These are phyloP conservation scores for Diaporthe australafricana DNA, from an alignment of 2,329 filamentous ascomycete species.

Conservation along the genomic window DNA sequence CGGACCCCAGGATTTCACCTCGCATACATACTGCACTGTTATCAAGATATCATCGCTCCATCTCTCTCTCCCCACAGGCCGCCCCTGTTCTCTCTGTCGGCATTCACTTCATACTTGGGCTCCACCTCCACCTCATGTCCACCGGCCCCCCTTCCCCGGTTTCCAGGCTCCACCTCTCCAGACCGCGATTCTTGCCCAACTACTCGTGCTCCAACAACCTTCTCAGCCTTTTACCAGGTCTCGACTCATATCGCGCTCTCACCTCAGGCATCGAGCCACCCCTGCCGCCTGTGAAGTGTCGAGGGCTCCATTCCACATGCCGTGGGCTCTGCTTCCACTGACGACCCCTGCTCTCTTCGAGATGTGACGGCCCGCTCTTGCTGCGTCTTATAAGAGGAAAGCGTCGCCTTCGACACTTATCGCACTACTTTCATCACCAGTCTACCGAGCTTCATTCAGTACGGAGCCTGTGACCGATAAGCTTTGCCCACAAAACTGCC, in stretches of 20 bases:
- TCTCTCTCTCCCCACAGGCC: not conserved
- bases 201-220: not conserved
- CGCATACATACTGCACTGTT: not conserved
- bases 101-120: constrained; percentile 1
- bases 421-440: not conserved
- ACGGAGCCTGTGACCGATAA: not conserved
- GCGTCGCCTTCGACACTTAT: constrained; percentile 7
- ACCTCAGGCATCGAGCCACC: not conserved
- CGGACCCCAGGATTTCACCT: constrained; percentile 6
- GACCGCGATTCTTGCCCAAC: constrained; percentile 19
- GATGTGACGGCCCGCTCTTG: constrained; percentile 31
- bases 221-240: not conserved
- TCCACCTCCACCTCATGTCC: constrained; percentile 17
- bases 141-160: constrained; percentile 29
- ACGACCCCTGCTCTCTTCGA: constrained; percentile 19
- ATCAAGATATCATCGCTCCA: constrained; percentile 25
- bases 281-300: constrained; percentile 19
- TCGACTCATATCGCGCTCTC: not conserved
- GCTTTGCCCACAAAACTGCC: not conserved
- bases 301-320: constrained; percentile 31
- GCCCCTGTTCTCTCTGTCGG: constrained; percentile 2
- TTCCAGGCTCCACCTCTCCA: constrained; percentile 15
- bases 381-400: constrained; percentile 32
- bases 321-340: constrained; percentile 26
- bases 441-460: not conserved